Base-by-base conservation (phyloP, 495 filamentous ascomycete genomes). In the Podospora tetraspora region DNA sequence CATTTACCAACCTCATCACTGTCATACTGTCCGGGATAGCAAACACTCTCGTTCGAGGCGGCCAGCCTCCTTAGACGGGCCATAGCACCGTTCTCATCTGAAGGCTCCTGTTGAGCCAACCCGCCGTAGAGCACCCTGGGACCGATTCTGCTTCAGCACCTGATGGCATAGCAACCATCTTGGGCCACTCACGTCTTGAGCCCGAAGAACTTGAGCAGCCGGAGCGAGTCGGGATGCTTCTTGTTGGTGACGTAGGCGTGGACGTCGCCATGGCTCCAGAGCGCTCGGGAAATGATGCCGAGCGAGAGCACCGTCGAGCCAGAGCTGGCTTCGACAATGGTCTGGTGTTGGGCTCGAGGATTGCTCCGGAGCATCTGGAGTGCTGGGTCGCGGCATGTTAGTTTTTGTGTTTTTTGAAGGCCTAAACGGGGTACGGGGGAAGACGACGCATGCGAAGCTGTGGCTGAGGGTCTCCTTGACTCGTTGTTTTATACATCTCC, bases 231-330 rank as follows among this genome's bases (percentile, higher is more conserved):
- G 10, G 79, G 74, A 63, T 79, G 81, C 21, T 84, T 88, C 77
- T 88, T 89, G 73, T 89, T 89, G 68, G 81, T 87, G 32, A 88
- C 70, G 68, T 82, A 88, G 1, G 87, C 87, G 27, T 82, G 74
- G 3, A 83, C 83, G 70, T 88, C 84, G 0, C 83, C 59, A 21
- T 86, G 78, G 0, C 79, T 83, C 64, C 86, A 82, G 73, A 85
- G 78, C 25, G 84, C 83, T 34, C 86, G 78, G 1, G 85, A 80
- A 23, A 85, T 74, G 71, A 89, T 82, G 8, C 84, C 82, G 79
- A 89, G 81, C 0, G 86, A 88, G 58, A 88, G 80, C 12, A 88
- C 84, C 0, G 86, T 89, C 10, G 86, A 88, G 3, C 87, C 86
- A 1, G 86, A 88, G 74, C 86, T 88, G 67, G 84, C 84, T 66